Evolutionary conservation across 331 rosid species (phyloP), one percentile per base, ranked within the genome.

Genomic region (Cydonia oblonga): DNA sequence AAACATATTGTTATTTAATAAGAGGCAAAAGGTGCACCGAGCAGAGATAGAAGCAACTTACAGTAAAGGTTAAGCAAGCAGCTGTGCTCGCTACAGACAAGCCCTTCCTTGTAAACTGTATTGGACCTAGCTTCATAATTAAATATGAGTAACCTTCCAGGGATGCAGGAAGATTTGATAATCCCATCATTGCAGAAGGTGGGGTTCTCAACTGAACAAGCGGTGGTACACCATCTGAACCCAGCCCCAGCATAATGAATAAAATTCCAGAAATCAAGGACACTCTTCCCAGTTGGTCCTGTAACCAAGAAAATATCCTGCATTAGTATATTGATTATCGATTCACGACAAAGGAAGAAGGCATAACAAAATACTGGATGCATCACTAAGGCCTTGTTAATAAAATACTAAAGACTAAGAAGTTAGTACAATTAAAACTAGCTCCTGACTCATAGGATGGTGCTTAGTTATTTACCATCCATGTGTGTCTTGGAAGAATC

Each of bases 281-380:
- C 72, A 89, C 96, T 84, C 98, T 87, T 70, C 96, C 98, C 77
- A 93, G 54, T 89, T 93, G 98, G 82, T 93, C 98, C 98, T 90
- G 69, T 33, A 53, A 29, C 26, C 58, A 63, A 58, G 54, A 62
- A 79, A 79, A 49, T 16, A 57, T 64, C 75, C 75, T 38, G 68
- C 72, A 79, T 84, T 25, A 73, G 79, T 63, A 75, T 23, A 68
- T 68, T 12, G 56, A 40, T 64, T 49, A 51, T 32, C 64, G 53
- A 30, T 65, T 68, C 72, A 70, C n/a, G 18, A 44, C 22, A 42
- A 60, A 10, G 8, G 13, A 3, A 60, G 2, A 66, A 54, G 42
- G 25, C 40, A 63, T 46, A 71, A 63, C 46, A 71, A 33, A 12
- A 22, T 22, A 14, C 11, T 0, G 5, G 46, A 72, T 44, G 25